Evolutionary conservation across 2,329 filamentous ascomycete genomes (phyloP).

Genomic region (Arthrobotrys entomopaga): DNA sequence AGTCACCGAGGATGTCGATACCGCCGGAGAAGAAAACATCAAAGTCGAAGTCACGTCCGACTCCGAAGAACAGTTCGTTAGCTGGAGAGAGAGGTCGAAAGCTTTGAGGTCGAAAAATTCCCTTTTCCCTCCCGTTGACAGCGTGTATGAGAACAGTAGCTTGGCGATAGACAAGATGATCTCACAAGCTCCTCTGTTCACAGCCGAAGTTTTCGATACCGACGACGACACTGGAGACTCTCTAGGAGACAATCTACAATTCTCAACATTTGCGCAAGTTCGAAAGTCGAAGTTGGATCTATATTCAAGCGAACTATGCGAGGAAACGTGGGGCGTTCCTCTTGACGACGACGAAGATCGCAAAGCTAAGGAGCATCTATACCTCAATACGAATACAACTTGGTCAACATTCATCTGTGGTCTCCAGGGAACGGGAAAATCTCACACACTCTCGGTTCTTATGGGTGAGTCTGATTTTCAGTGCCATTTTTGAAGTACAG

Average conservation of each 20-base stretch:
- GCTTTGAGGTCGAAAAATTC: neutral
- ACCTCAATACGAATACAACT: slow-evolving; percentile 39
- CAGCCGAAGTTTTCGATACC: slow-evolving; percentile 19
- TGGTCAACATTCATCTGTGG: slow-evolving; percentile 50
- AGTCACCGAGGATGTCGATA: too few species aligned
- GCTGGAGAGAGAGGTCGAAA: neutral
- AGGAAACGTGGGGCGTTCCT: neutral
- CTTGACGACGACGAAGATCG: slow-evolving; percentile 10
- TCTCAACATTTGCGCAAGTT: slow-evolving; percentile 29
- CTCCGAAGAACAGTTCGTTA: too few species aligned
- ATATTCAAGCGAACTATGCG: neutral
- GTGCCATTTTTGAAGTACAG: too few species aligned
- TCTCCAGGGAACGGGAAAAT: slow-evolving; percentile 46
- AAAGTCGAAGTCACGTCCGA: too few species aligned
- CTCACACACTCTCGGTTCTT: slow-evolving; percentile 44
- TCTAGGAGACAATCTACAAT: slow-evolving; percentile 10
- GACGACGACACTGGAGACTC: neutral
- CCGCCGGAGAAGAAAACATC: too few species aligned
- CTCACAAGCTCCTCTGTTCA: slow-evolving; percentile 27
- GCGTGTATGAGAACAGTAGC: too few species aligned
- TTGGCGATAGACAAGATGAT: neutral
- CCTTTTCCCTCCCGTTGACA: neutral
- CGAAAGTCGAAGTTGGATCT: neutral
- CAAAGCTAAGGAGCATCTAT: slow-evolving; percentile 3
- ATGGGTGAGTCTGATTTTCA: slow-evolving; percentile 17